Conservation (phyloP, 495 filamentous ascomycete genomes). For the Jackrogersella multiformis region DNA sequence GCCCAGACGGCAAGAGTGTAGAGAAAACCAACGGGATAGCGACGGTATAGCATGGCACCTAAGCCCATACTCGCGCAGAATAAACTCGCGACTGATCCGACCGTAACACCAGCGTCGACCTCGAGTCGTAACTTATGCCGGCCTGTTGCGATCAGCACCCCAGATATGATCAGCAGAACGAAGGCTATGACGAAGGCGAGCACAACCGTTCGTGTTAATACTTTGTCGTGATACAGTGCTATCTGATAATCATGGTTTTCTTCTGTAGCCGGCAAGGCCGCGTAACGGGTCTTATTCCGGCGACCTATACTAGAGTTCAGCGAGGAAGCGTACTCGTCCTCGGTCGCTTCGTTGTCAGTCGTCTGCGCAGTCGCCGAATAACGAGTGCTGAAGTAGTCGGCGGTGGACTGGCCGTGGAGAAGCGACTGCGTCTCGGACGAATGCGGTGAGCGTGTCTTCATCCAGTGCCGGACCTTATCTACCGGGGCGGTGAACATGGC, state of each 20-base stretch:
- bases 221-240: slow-evolving; percentile 52
- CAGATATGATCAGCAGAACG: slow-evolving; percentile 63
- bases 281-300: slow-evolving; percentile 45
- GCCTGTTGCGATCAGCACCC: slow-evolving; percentile 63
- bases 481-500: slow-evolving; percentile 54
- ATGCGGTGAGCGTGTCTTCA: slow-evolving; percentile 40
- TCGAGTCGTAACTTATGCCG: slow-evolving; percentile 61
- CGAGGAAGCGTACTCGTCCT: slow-evolving; percentile 42
- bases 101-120: slow-evolving; percentile 68
- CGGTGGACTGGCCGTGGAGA: slow-evolving; percentile 39
- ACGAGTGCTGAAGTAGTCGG: slow-evolving; percentile 48
- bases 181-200: slow-evolving; percentile 57
- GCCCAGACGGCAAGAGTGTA: slow-evolving; percentile 55
- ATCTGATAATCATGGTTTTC: slow-evolving; percentile 52
- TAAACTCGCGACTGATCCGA: slow-evolving; percentile 65
- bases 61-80: slow-evolving; percentile 64
- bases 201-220: slow-evolving; percentile 57
- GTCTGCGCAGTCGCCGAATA: slow-evolving; percentile 14
- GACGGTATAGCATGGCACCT: slow-evolving; percentile 58
- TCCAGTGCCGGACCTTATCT: slow-evolving; percentile 55
- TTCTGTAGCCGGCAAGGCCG: slow-evolving; percentile 52
- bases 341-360: slow-evolving; percentile 36
- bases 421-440: slow-evolving; percentile 49
- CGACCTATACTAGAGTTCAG: slow-evolving; percentile 37
- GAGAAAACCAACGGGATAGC: slow-evolving; percentile 51